phyloP scores from a whole-genome alignment of 2,329 filamentous ascomycete species.

The Colletotrichum lentis region DNA sequence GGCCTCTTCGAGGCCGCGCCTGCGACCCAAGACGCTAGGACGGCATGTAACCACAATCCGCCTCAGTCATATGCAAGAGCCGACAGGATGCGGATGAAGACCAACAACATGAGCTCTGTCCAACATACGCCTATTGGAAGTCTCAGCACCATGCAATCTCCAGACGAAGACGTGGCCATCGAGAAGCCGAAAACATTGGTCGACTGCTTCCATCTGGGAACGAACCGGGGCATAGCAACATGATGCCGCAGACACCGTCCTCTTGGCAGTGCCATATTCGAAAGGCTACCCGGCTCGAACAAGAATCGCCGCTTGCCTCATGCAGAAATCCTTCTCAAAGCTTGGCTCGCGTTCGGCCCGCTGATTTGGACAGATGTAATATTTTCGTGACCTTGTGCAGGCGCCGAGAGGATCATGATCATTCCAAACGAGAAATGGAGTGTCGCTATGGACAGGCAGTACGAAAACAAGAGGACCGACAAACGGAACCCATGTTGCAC shows the following conservation, averaged over 20 bases:
- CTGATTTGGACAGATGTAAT: too few species aligned
- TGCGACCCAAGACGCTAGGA: slow-evolving; percentile 28
- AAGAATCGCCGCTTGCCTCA: slow-evolving; percentile 6
- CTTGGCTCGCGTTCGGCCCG: slow-evolving; percentile 14
- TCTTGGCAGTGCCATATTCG: background rate
- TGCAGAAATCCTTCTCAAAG: slow-evolving; percentile 22
- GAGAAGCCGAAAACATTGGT: background rate
- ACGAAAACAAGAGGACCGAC: background rate
- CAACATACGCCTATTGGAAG: slow-evolving; percentile 15
- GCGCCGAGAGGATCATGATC: background rate
- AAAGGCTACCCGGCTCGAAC: background rate
- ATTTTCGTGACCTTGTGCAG: too few species aligned
- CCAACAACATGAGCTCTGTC: background rate
- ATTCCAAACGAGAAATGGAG: background rate
- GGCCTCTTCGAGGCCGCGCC: slow-evolving; percentile 27
- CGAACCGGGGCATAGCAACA: background rate
- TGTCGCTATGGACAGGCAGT: background rate
- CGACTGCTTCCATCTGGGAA: background rate
- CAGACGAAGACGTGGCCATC: slow-evolving; percentile 14
- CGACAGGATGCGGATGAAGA: background rate
- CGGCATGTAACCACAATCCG: slow-evolving; percentile 35
- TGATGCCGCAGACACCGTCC: background rate
- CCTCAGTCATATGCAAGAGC: slow-evolving; percentile 14
- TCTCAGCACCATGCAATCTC: background rate
- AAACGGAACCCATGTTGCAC: background rate